Evolutionary conservation across 78 protist species (phyloP), one percentile per base, ranked within the genome.

Genomic region (Dictyostelium discoideum): DNA sequence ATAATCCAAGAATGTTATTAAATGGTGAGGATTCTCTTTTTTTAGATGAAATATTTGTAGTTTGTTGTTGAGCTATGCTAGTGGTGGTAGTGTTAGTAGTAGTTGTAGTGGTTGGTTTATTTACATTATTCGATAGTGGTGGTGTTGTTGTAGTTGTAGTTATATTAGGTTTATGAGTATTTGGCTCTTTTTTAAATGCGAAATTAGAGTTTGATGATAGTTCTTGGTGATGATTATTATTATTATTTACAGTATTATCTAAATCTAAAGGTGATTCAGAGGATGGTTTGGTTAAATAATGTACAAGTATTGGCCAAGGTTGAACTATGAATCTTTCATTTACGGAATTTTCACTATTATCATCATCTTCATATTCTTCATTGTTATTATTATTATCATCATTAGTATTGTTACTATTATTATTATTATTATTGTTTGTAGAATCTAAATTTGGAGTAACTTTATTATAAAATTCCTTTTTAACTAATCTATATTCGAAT

Each of bases 251-350:
- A 73, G 84, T 20, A 13, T 74, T 60, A 9, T 84, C 79, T 16
- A n/a, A 22, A 42, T 85, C 39, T 37, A 29, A 37, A 42, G 90
- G 48, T 44, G 69, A 46, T 16, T 40, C 95, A 6, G 95, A 42
- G 5, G 95, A 42, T 22, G 87, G 89, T 26, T 80, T 85, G 0
- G 95, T 82, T 26, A 93, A 40, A 60, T 93, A 93, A 42, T 93
- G 96, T 18, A 93, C 96, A 3, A 93, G 46, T 37, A 93, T 84
- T 13, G 96, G 96, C 81, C 60, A 93, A 63, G 86, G 93, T 80
- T 93, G 96, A 54, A 93, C 86, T 14, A 57, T 39, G 44, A 74
- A 65, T 72, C 78, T 60, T 39, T 93, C 92, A 24, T 85, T 60
- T 67, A 48, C 72, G 0, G 42, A 22, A 3, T 82, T 42, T 18